Base-by-base conservation (phyloP, 768 basidiomycete genomes). In the Mycena alexandri region DNA sequence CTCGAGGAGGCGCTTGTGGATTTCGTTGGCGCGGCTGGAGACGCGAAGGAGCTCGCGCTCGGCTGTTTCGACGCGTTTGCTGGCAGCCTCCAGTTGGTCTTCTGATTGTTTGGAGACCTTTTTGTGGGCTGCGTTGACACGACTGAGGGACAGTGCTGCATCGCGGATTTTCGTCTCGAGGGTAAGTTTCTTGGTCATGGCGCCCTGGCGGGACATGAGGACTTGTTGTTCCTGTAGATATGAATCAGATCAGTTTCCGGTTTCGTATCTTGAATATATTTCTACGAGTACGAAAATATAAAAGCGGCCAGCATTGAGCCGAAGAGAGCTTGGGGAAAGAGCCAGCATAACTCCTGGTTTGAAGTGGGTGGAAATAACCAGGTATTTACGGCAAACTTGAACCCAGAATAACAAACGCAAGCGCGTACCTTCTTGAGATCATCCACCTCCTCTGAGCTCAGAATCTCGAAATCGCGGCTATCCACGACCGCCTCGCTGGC, bases 401-500 rank as follows among this genome's bases (percentile, higher is more conserved):
- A 61, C 34, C 19, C 38, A 52, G 36, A 61, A 67, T 34, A 67
- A 29, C 59, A 33, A 67, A 29, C 56, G 52, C 46, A 56, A 47
- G 29, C 14, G 34, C 77, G 21, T 64, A 83, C 86, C 81, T 85
- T 86, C 78, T 84, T 85, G 51, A 85, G 76, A 43, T 83, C 83
- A 60, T 85, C 87, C 22, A 87, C 82, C 65, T 86, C 83, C 71
- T 82, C 82, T 11, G 77, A 83, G 46, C 85, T 87, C 48, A 96
- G 82, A 22, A 98, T 90, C 59, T 91, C 89, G 75, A 88, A 93
- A 50, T 89, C 88, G 34, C 92, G 89, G 73, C 93, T 93, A 73
- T 98, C 95, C n/a, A 98, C 90, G 46, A 94, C 88, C 6, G 97
- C 97, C 79, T 98, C 95, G 61, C 95, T 95, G 46, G 96, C 93